Evolutionary conservation across 225 moss, liverwort and hornwort species (phyloP), one percentile per base, ranked within the genome.

Genomic region (Physcomitrellopsis africana): DNA sequence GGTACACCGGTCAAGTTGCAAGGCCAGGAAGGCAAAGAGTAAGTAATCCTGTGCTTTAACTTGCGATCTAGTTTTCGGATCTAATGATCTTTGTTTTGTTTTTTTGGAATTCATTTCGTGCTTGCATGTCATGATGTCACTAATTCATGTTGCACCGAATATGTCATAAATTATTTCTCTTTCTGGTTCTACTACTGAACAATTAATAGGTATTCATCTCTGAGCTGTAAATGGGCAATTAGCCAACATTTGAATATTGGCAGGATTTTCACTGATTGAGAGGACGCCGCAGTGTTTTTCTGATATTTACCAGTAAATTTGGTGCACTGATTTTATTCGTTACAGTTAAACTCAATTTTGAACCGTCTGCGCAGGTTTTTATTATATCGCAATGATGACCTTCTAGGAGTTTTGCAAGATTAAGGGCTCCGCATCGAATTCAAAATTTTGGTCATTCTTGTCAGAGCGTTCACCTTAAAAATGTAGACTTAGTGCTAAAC

Each of bases 21-120:
- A 66, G 93, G 87, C 49, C 82, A 89, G 41, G 91, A 82, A 63
- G 93, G 86, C 65, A 89, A 91, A 81, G 93, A 93, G 93, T 93
- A 81, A 80, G 92, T 47, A 13, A 13, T 43, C 2, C 14, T 20
- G 32, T 61, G n/a, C 29, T 19, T 29, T n/a, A 5, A 52, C 22
- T 47, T 67, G 12, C 43, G 42, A 23, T 54, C 0, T 22, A 58
- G 6, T 2, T 24, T 15, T 42, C 22, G 23, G 23, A 56, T 9
- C 22, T 60, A 29, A 27, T 29, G 0, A 24, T 63, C 42, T 15
- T 2, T 63, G 0, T 41, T 16, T n/a, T 7, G 14, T 61, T 51
- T 60, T 42, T 61, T 44, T 7, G 6, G 9, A 17, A 16, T 37
- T 16, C 14, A 10, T 15, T 15, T 18, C 3, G 67, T 10, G 51